phyloP scores from a whole-genome alignment of 2,329 filamentous ascomycete species.

The Microsporum audouinii region DNA sequence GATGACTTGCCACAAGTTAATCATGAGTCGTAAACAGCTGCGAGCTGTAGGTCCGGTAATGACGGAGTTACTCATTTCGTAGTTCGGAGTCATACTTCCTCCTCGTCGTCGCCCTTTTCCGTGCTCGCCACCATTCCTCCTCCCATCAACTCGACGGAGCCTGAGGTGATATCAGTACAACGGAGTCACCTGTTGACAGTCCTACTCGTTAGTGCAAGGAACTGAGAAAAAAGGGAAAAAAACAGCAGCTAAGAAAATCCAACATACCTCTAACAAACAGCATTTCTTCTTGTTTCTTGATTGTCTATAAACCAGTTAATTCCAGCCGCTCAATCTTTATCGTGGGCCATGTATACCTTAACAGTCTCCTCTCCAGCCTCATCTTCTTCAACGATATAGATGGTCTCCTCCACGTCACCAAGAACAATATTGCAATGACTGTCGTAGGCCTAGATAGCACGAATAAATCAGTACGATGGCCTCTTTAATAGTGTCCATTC shows the following conservation, averaged over 20 bases:
- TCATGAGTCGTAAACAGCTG: not conserved
- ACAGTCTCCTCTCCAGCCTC: constrained; percentile 62
- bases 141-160: constrained; percentile 20
- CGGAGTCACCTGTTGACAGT: constrained; percentile 50
- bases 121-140: not conserved
- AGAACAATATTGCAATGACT: constrained; percentile 96
- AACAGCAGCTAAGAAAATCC: not conserved
- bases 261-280: constrained; percentile 85
- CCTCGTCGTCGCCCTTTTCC: not conserved
- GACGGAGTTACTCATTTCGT: not conserved
- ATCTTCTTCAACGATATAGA: constrained; percentile 85
- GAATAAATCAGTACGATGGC: not conserved
- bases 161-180: constrained; percentile 59
- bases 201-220: too few species aligned
- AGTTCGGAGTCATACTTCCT: not conserved
- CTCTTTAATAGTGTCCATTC: not conserved
- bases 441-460: constrained; percentile 67
- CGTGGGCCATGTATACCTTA: constrained; percentile 43
- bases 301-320: constrained; percentile 48
- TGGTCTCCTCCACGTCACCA: constrained; percentile 93
- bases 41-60: not conserved
- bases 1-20: not conserved
- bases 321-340: not conserved
- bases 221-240: not conserved
- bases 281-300: constrained; percentile 98